phyloP scores from a whole-genome alignment of 2,329 filamentous ascomycete genomes.

The Fusarium sp. region DNA sequence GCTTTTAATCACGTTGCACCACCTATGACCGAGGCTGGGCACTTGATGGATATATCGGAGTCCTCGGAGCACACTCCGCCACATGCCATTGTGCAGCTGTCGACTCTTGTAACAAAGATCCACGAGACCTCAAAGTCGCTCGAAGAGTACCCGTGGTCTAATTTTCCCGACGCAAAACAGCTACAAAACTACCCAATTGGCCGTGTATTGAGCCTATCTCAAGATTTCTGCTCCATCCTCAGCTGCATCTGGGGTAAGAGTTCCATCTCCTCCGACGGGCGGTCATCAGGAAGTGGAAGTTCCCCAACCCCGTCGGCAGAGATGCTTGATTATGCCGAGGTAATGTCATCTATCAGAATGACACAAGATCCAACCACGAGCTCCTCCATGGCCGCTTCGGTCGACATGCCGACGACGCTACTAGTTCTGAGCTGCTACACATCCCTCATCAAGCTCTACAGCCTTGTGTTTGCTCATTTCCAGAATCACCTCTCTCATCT shows the following conservation, averaged over 20 bases:
- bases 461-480: neutral
- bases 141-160: fast-evolving
- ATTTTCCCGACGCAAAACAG: neutral
- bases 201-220: neutral
- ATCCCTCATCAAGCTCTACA: neutral
- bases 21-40: fast-evolving
- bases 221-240: neutral
- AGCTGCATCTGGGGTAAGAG: neutral
- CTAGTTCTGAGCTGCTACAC: neutral
- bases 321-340: neutral
- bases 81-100: neutral
- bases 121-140: neutral
- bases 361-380: neutral
- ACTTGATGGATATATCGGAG: neutral
- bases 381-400: neutral
- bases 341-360: neutral
- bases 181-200: neutral
- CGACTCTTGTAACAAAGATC: neutral
- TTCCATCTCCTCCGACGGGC: neutral
- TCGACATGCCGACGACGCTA: neutral
- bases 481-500: neutral
- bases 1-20: neutral
- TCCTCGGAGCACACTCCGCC: neutral
- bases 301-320: neutral
- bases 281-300: neutral